phyloP scores from a whole-genome alignment of 768 basidiomycete genomes.

The Paxillus rubicundulus region DNA sequence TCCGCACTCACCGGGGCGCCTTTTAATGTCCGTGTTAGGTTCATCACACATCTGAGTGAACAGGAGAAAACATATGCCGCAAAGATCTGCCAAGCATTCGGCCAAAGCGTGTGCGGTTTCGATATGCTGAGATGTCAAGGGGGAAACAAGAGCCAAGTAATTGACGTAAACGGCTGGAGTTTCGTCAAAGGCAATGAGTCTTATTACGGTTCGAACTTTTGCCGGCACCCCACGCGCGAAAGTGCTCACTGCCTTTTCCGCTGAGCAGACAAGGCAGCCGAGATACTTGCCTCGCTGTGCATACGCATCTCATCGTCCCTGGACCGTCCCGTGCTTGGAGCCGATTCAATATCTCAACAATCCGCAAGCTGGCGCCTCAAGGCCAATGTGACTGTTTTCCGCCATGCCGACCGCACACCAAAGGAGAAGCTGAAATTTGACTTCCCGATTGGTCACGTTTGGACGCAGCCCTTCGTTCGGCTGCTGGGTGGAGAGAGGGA shows the following conservation, averaged over 20 bases:
- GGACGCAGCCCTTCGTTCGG: conserved; percentile 90
- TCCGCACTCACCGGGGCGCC: background rate
- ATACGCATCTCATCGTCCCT: conserved; percentile 65
- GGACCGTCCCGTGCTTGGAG: conserved; percentile 57
- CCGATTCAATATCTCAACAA: conserved; percentile 52
- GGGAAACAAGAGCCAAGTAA: conserved; percentile 81
- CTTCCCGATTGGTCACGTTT: conserved; percentile 88
- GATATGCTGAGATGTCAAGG: conserved; percentile 88
- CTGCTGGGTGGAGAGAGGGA: conserved; percentile 90
- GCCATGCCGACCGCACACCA: conserved; percentile 98
- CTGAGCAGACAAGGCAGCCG: conserved; percentile 82
- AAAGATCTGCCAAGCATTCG: conserved; percentile 93
- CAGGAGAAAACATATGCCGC: conserved; percentile 88
- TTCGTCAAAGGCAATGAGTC: conserved; percentile 94
- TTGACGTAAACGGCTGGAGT: conserved; percentile 99
- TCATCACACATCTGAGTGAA: conserved; percentile 86
- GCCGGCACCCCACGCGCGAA: background rate
- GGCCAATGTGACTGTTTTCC: conserved; percentile 91
- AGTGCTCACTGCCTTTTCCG: conserved; percentile 9
- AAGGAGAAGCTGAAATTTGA: conserved; percentile 80
- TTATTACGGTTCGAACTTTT: conserved; percentile 72
- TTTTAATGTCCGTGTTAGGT: conserved; percentile 44
- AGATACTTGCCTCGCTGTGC: conserved; percentile 88
- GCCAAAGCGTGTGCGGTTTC: conserved; percentile 96
- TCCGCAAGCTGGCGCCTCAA: conserved; percentile 84